Conservation (phyloP, 768 basidiomycete species). For the Psilocybe cyanescens region DNA sequence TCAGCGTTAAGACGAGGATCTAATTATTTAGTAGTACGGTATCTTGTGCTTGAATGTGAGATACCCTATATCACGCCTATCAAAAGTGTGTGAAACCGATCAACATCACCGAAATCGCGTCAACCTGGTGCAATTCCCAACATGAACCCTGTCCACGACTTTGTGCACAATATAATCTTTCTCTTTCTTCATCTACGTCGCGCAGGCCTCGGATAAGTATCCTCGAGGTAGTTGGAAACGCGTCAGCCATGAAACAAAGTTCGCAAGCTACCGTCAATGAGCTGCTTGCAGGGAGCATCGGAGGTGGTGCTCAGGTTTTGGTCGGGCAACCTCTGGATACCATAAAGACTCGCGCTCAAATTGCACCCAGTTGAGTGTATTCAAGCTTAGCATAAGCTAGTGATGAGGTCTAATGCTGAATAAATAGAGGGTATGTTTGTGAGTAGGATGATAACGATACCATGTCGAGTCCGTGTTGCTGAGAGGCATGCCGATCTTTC, state of each 20-base stretch:
- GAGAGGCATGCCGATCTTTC: neutral
- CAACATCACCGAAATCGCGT: constrained; percentile 20
- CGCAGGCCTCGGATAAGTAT: neutral
- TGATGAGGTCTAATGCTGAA: neutral
- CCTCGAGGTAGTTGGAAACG: neutral
- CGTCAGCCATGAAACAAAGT: constrained; percentile 18
- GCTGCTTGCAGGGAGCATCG: constrained; percentile 86
- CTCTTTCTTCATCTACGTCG: neutral
- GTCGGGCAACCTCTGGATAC: constrained; percentile 94
- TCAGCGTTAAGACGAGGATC: constrained; percentile 13
- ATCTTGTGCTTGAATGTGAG: no score
- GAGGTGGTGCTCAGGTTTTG: constrained; percentile 93
- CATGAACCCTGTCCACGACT: neutral
- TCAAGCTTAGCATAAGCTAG: neutral
- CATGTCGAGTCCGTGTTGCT: neutral
- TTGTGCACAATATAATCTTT: neutral
- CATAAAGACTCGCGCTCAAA: constrained; percentile 86
- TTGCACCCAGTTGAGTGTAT: constrained; percentile 66
- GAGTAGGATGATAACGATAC: constrained; percentile 32
- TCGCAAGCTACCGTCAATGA: constrained; percentile 73
- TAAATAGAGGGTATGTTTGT: constrained; percentile 87
- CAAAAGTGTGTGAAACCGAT: no score
- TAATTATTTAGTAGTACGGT: neutral
- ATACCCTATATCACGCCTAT: no score
- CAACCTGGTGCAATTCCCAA: constrained; percentile 18